These are phyloP conservation scores for Stagonosporopsis rhizophila DNA, from an alignment of 2,329 filamentous ascomycete species.

Conservation along the genomic window DNA sequence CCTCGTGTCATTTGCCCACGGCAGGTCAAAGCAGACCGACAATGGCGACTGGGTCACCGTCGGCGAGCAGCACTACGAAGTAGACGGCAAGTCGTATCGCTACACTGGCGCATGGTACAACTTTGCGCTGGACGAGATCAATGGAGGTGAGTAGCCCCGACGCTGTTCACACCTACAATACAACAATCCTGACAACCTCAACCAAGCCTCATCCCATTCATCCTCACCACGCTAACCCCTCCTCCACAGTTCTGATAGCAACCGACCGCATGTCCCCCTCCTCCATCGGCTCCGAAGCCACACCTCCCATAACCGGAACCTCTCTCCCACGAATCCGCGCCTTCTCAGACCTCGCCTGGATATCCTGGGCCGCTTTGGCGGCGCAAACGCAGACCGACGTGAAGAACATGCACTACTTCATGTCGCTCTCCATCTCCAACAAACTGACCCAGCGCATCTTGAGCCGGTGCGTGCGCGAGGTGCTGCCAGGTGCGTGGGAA, in stretches of 20 bases:
- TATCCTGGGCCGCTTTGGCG: background rate
- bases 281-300: background rate
- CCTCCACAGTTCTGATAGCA: background rate
- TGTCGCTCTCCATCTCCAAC: constrained; percentile 11
- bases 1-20: background rate
- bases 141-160: background rate
- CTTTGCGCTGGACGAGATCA: background rate
- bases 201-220: background rate
- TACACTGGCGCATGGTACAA: background rate
- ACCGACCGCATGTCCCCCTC: background rate
- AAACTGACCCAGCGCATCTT: background rate
- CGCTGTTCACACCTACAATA: no score
- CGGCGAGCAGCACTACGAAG: background rate
- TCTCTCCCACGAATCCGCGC: constrained; percentile 1
- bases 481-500: background rate
- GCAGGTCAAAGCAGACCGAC: background rate
- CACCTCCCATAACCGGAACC: background rate
- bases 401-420: constrained; percentile 5
- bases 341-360: constrained; percentile 10
- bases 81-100: background rate
- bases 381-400: background rate
- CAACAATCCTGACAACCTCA: no score
- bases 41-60: background rate
- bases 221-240: background rate
- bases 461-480: constrained; percentile 1